Evolutionary conservation across 2,329 filamentous ascomycete species (phyloP).

Genomic region (Microdochium bolleyi): DNA sequence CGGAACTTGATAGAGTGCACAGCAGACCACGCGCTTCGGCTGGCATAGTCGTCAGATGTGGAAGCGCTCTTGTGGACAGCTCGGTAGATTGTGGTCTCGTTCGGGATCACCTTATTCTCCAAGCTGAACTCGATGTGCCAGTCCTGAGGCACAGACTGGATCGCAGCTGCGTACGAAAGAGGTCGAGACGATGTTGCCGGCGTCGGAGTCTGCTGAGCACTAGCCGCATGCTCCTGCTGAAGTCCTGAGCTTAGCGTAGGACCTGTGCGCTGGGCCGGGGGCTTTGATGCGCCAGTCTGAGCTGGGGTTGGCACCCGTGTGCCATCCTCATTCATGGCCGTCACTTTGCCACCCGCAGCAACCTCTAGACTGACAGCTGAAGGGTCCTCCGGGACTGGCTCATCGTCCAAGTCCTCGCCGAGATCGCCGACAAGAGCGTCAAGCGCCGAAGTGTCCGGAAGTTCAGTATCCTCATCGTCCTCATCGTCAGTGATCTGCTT

Average conservation of each 20-base stretch:
- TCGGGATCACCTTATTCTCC: constrained; percentile 73
- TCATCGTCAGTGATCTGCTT: constrained; percentile 71
- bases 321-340: constrained; percentile 85
- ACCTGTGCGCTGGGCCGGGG: constrained; percentile 29
- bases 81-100: constrained; percentile 92
- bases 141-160: constrained; percentile 75
- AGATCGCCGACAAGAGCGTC: constrained; percentile 88
- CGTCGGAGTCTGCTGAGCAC: constrained; percentile 33
- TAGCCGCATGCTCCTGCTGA: constrained; percentile 27
- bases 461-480: constrained; percentile 36
- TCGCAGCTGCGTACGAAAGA: constrained; percentile 77
- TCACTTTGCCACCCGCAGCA: constrained; percentile 77
- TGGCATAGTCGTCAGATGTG: constrained; percentile 53
- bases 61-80: constrained; percentile 65
- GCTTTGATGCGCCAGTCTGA: constrained; percentile 35
- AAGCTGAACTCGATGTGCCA: constrained; percentile 98
- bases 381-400: constrained; percentile 59
- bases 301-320: constrained; percentile 78
- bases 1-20: constrained; percentile 90
- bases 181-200: constrained; percentile 51
- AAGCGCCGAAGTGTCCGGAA: constrained; percentile 59
- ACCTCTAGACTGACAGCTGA: constrained; percentile 89
- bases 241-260: constrained; percentile 25
- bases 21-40: constrained; percentile 79
- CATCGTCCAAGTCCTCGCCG: constrained; percentile 74